phyloP scores from a whole-genome alignment of 805 yeast genomes.

The Candida bentonensis region DNA sequence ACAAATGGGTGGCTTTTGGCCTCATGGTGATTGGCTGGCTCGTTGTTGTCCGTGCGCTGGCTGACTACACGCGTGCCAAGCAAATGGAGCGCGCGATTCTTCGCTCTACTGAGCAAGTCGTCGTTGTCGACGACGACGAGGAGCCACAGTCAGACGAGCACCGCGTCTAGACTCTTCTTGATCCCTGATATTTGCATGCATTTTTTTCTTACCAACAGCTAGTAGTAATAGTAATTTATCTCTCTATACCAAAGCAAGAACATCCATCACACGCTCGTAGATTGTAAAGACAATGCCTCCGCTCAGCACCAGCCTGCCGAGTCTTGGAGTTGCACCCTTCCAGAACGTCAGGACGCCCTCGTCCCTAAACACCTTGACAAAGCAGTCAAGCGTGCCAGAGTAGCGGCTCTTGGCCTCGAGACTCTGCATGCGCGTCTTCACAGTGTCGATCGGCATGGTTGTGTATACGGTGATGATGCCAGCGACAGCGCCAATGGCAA shows the following conservation, averaged over 20 bases:
- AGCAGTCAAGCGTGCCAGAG: slow-evolving; percentile 68
- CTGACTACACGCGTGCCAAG: slow-evolving; percentile 63
- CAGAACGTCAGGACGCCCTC: slow-evolving; percentile 89
- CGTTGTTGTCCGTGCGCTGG: slow-evolving; percentile 50
- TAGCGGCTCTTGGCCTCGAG: slow-evolving; percentile 63
- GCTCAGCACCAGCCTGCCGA: slow-evolving; percentile 80
- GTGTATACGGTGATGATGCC: slow-evolving; percentile 80
- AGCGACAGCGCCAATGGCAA: slow-evolving; percentile 77
- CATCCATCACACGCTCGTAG: slow-evolving; percentile 71
- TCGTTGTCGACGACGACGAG: neutral
- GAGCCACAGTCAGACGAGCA: no score
- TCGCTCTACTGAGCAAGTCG: slow-evolving; percentile 4
- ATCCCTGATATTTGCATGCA: no score
- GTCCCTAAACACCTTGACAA: slow-evolving; percentile 59
- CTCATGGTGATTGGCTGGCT: slow-evolving; percentile 57
- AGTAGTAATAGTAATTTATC: neutral
- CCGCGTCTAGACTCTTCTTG: no score
- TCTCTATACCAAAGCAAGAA: slow-evolving; percentile 20
- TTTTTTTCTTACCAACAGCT: no score
- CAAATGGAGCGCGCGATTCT: slow-evolving; percentile 55
- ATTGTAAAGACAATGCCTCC: slow-evolving; percentile 97
- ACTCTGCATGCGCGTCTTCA: slow-evolving; percentile 94
- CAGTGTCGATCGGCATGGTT: slow-evolving; percentile 91
- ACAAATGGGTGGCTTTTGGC: slow-evolving; percentile 39
- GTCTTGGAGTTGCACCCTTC: slow-evolving; percentile 97